Evolutionary conservation across 805 yeast genomes (phyloP), one percentile per base, ranked within the genome.

Genomic region (Spathaspora arborariae): DNA sequence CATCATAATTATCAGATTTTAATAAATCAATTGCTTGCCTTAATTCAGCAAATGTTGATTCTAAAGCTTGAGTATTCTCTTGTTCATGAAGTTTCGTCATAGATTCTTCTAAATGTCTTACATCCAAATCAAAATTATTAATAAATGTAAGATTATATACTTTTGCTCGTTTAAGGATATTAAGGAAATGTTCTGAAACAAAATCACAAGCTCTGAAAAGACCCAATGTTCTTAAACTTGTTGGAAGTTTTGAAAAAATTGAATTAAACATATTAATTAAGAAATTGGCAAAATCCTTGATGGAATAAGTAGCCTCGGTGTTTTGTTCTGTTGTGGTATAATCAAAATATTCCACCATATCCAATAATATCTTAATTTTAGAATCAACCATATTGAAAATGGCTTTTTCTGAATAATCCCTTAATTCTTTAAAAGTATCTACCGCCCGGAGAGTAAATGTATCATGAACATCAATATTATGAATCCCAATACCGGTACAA

Each of bases 141-240:
- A 84, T 69, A 0, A 92, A 85, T 47, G 68, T 83, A 19, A 73
- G 70, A 18, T 89, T 82, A 53, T 80, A 81, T 2, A 71, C 62
- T 1, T 75, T 76, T 1, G 82, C 78, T 16, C 76, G 75, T 39
- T 81, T 70, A 49, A 91, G 70, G 7, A 82, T 71, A 39, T 76
- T 74, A 51, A 86, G 70, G 61, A 92, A 80, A 51, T 83, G 80
- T 36, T 83, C 79, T 0, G 95, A 82, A 49, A 94, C 77, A 52
- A 86, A 82, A 67, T 91, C 98, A 61, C 88, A 88, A 21, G 92
- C 89, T 59, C 96, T 79, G 53, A 89, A 82, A 50, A 91, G 77
- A n/a, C 95, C 79, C 49, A 90, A 68, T 2, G 92, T 82, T 54
- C 87, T 80, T 47, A 92, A 82, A 4, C 86, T 78, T 39, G 76